Percentiles rank a stretch among this genome's conserved stretches.
Evolutionary conservation across 306 rosid species (phyloP).

Genomic region (Astragalus glycyphyllos): DNA sequence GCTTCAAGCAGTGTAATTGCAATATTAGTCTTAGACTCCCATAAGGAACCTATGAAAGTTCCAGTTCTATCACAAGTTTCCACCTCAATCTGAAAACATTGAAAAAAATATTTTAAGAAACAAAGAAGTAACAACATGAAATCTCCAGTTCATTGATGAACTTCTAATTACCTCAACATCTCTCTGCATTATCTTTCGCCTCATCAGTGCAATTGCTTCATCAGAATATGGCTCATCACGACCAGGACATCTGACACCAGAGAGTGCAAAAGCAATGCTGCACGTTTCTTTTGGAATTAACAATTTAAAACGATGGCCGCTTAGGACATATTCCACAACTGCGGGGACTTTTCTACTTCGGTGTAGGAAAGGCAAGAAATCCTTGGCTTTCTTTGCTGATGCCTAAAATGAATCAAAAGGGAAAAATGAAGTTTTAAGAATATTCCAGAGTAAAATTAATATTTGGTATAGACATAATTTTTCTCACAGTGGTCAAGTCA

Average conservation of each 20-base stretch:
- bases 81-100: conserved; percentile 71
- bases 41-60: conserved; percentile 89
- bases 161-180: conserved; percentile 75
- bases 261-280: conserved; percentile 86
- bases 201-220: conserved; percentile 94
- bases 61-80: conserved; percentile 94
- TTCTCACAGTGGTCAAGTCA: conserved; percentile 74
- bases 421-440: not conserved
- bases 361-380: conserved; percentile 86
- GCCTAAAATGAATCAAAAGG: conserved; percentile 59
- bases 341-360: conserved; percentile 87
- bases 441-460: conserved; percentile 1
- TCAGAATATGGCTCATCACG: conserved; percentile 88
- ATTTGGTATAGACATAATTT: conserved; percentile 15
- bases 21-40: conserved; percentile 81
- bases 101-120: conserved; percentile 8
- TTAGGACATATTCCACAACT: conserved; percentile 90
- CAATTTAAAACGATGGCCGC: conserved; percentile 94
- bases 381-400: conserved; percentile 81
- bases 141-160: conserved; percentile 30
- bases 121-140: conserved; percentile 28
- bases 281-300: conserved; percentile 96
- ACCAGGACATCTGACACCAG: conserved; percentile 95
- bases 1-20: conserved; percentile 83
- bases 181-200: conserved; percentile 95